phyloP scores from a whole-genome alignment of 2,329 filamentous ascomycete species.

The Phymatotrichopsis omnivora region DNA sequence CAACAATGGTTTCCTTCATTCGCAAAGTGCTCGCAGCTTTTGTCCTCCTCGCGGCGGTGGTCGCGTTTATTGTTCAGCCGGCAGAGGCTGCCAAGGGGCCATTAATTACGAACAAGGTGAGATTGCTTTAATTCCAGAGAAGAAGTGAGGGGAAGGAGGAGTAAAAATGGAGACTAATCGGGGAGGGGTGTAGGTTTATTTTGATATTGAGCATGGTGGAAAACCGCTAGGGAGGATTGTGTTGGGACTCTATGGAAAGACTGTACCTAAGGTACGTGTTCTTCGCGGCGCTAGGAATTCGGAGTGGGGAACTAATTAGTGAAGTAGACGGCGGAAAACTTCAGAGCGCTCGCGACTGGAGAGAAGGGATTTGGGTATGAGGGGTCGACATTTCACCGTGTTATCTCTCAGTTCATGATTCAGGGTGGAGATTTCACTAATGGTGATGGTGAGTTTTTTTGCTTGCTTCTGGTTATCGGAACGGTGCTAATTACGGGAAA shows the following conservation, averaged over 20 bases:
- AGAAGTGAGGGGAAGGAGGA: slow-evolving; percentile 1
- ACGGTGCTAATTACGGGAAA: slow-evolving; percentile 1
- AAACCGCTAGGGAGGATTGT: slow-evolving; percentile 64
- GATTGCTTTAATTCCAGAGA: too few species aligned
- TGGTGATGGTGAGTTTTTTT: slow-evolving; percentile 44
- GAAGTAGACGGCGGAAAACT: slow-evolving; percentile 43
- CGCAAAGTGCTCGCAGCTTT: slow-evolving; percentile 60
- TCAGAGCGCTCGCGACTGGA: slow-evolving; percentile 64
- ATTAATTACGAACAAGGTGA: slow-evolving; percentile 86
- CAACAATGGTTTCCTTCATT: slow-evolving; percentile 63
- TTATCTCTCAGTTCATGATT: slow-evolving; percentile 88
- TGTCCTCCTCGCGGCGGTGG: slow-evolving; percentile 63
- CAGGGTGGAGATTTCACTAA: slow-evolving; percentile 83
- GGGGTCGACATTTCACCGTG: slow-evolving; percentile 75
- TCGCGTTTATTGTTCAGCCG: slow-evolving; percentile 66
- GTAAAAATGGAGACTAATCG: neutral
- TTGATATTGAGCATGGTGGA: slow-evolving; percentile 70
- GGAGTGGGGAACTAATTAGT: slow-evolving; percentile 19
- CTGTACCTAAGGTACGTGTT: slow-evolving; percentile 53
- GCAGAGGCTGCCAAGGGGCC: slow-evolving; percentile 71
- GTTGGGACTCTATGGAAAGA: slow-evolving; percentile 79
- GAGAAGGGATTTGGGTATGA: slow-evolving; percentile 80
- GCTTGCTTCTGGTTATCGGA: neutral
- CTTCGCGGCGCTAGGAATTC: slow-evolving; percentile 27
- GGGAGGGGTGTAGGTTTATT: slow-evolving; percentile 48